Evolutionary conservation across 768 basidiomycete genomes (phyloP), one percentile per base, ranked within the genome.

Genomic region (Pseudohyphozyma bogoriensis): DNA sequence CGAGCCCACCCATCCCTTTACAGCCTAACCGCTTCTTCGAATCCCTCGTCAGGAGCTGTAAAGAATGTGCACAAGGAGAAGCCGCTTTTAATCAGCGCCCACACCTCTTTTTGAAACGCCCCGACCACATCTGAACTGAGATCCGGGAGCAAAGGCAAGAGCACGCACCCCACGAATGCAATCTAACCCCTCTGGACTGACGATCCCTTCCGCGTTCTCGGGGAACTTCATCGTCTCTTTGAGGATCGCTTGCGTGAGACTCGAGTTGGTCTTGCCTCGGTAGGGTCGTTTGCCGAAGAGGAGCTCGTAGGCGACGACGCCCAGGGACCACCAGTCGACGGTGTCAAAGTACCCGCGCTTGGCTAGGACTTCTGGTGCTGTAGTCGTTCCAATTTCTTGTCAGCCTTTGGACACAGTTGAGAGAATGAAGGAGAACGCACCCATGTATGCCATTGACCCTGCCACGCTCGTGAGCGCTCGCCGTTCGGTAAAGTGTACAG

Each of bases 371-470:
- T 99, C 90, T 0, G 93, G 92, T 13, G 92, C 78, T 78, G 67
- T 42, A 26, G 20, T 53, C 3, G n/a, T n/a, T n/a, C n/a, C n/a
- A n/a, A n/a, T n/a, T n/a, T n/a, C n/a, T n/a, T n/a, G n/a, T n/a
- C n/a, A n/a, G n/a, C n/a, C n/a, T n/a, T n/a, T n/a, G n/a, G n/a
- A n/a, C n/a, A 39, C 39, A 44, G 26, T 16, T 0, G 31, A 5
- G 24, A 52, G 26, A 16, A 44, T 35, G 16, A 39, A 3, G 20
- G n/a, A 24, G 18, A 49, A n/a, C 35, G 44, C 70, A 85, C 82
- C 92, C 95, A 99, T 99, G 76, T 99, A 99, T 0, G 95, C 93
- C 89, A 99, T 92, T 70, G 88, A 91, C 5, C 95, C 95, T 10
- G 95, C 93, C 20, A 99, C 87, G 61, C 88, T 89, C 0, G 88